phyloP scores from a whole-genome alignment of 2,329 filamentous ascomycete genomes.

The Colletotrichum australisinense region DNA sequence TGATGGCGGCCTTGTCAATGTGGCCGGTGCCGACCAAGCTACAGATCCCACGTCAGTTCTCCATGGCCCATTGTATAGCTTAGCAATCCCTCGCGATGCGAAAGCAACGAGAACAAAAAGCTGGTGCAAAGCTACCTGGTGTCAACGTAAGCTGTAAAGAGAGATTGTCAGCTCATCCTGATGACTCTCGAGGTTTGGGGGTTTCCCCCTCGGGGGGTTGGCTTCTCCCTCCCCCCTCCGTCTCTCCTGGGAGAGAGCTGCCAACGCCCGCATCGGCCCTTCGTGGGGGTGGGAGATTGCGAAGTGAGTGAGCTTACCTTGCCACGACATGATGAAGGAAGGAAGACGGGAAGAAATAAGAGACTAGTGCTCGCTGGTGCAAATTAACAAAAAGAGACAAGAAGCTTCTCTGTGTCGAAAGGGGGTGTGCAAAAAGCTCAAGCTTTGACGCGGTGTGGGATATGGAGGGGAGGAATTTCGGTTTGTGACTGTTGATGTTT shows the following conservation, averaged over 20 bases:
- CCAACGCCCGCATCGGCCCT: constrained; percentile 2
- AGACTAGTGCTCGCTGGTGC: constrained; percentile 33
- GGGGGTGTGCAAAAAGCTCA: constrained; percentile 15
- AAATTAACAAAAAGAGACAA: constrained; percentile 31
- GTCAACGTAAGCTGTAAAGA: constrained; percentile 60
- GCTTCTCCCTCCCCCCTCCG: neutral
- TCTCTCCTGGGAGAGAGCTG: neutral
- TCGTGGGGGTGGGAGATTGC: constrained; percentile 23
- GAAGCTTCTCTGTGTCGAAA: constrained; percentile 31
- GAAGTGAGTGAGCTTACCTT: constrained; percentile 63
- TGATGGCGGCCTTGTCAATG: constrained; percentile 86
- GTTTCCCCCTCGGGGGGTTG: constrained; percentile 11
- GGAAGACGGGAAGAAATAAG: constrained; percentile 14
- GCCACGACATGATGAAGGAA: constrained; percentile 74
- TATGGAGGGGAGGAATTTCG: constrained; percentile 30
- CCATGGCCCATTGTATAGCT: neutral
- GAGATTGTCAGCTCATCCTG: constrained; percentile 44
- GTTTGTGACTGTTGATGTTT: constrained; percentile 33
- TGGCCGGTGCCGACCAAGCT: constrained; percentile 85
- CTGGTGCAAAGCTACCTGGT: constrained; percentile 53
- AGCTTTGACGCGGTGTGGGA: constrained; percentile 36
- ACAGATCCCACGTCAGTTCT: constrained; percentile 35
- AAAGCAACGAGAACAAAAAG: neutral
- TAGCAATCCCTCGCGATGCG: neutral
- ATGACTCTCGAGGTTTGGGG: constrained; percentile 24